Base-by-base conservation (phyloP, 257 asterid species). In the Salvia rosmarinus region DNA sequence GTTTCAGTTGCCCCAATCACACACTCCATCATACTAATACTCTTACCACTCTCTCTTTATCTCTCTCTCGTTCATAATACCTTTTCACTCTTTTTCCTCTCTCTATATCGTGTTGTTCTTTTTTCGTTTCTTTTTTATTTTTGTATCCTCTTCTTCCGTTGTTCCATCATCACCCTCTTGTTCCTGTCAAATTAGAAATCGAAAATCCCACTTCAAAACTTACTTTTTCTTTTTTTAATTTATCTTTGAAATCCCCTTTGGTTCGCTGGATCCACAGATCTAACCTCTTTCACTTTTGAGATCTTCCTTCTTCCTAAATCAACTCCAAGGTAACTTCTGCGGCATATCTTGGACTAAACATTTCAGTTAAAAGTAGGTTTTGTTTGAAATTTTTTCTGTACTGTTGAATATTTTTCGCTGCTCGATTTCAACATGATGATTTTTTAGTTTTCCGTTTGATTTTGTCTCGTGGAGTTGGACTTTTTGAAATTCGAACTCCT, bases 211-310 rank as follows among this genome's bases (percentile, higher is more conserved):
- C 65, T 69, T 80, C 79, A 47, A 32, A 12, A 3, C 20, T 43
- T 21, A 21, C 55, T 64, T 37, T 3, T 13, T 64, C 42, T 39
- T 0, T 25, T 23, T 43, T 17, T 39, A 20, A 20, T 40, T 20
- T 20, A 40, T 9, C 9, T 13, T 43, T 3, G 23, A 10, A 43
- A 64, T 25, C 56, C 77, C 57, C 35, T 78, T 73, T 60, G 82
- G 82, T 80, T 87, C 78, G 79, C 75, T 68, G 76, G 91, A 86
- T 87, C 90, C 90, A 47, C 78, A 84, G 91, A 86, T 92, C 98
- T 83, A 83, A 68, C 70, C 80, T 75, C 83, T 71, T 54, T 60
- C 82, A 68, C 82, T 75, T 75, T 75, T 76, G 86, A 82, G 97
- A 93, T 90, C 93, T 79, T 79, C 81, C 19, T 67, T 13, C 50